These are phyloP conservation scores for Cercospora citrullina DNA, from an alignment of 2,329 filamentous ascomycete genomes.

Conservation along the genomic window DNA sequence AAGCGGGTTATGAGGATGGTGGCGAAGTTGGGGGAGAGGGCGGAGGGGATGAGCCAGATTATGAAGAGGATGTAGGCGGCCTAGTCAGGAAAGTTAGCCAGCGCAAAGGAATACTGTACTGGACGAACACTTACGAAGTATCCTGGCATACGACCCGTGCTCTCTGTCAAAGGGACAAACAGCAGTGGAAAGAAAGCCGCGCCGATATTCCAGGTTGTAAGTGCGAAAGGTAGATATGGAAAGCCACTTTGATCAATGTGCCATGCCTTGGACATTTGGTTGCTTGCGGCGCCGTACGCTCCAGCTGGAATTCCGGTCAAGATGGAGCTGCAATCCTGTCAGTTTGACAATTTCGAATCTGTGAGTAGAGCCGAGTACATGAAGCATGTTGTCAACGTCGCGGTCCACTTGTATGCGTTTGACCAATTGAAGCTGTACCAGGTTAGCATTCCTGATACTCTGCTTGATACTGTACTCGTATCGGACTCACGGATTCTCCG, in stretches of 20 bases:
- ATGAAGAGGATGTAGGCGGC: slow-evolving; percentile 35
- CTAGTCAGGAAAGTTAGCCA: not conserved
- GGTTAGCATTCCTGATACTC: not conserved
- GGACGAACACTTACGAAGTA: slow-evolving; percentile 27
- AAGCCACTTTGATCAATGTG: slow-evolving; percentile 32
- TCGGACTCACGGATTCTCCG: slow-evolving; percentile 22
- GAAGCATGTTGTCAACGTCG: slow-evolving; percentile 36
- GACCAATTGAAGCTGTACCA: slow-evolving; percentile 33
- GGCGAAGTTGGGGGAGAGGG: slow-evolving; percentile 62
- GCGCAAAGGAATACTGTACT: too few relatives aligned
- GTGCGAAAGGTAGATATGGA: slow-evolving; percentile 36
- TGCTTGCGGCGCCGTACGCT: slow-evolving; percentile 33
- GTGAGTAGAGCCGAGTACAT: slow-evolving; percentile 9
- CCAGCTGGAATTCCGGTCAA: slow-evolving; percentile 34
- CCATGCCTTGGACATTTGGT: slow-evolving; percentile 30
- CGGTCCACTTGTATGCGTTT: slow-evolving; percentile 31
- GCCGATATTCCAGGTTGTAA: slow-evolving; percentile 38
- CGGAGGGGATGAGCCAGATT: slow-evolving; percentile 35
- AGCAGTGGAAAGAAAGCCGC: slow-evolving; percentile 36
- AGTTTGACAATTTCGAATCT: not conserved
- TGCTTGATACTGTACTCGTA: not conserved
- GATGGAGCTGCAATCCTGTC: slow-evolving; percentile 30
- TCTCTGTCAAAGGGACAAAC: slow-evolving; percentile 38
- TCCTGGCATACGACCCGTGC: slow-evolving; percentile 32
- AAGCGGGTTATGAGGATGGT: slow-evolving; percentile 51